Evolutionary conservation across 352 stramenopile genomes (phyloP).

Genomic region (Globisporangium paddicum): DNA sequence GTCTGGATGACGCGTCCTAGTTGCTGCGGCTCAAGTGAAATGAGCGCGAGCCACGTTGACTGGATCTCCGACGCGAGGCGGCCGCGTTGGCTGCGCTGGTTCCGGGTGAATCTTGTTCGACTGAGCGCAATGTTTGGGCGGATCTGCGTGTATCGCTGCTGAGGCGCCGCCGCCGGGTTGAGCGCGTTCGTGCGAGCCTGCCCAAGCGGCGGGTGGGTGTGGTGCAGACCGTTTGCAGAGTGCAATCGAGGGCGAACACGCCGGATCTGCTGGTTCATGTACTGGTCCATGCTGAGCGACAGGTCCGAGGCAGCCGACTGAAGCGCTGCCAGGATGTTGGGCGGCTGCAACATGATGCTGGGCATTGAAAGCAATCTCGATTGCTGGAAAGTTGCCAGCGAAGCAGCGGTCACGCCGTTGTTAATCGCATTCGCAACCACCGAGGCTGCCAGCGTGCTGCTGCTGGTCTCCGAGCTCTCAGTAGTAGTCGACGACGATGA

Average conservation of each 20-base stretch:
- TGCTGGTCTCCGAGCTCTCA: not conserved
- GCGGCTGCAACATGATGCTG: conserved; percentile 29
- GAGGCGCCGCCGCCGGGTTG: conserved; percentile 18
- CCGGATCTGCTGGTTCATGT: conserved; percentile 81
- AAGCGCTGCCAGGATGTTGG: conserved; percentile 58
- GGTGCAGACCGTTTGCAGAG: conserved; percentile 19
- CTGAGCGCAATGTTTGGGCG: conserved; percentile 82
- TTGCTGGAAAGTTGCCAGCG: conserved; percentile 10
- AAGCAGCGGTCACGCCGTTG: conserved; percentile 7
- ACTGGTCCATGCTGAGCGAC: conserved; percentile 71
- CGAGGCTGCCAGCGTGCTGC: conserved; percentile 3
- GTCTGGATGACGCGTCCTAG: conserved; percentile 80
- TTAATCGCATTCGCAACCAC: conserved; percentile 10
- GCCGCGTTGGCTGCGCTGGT: conserved; percentile 66
- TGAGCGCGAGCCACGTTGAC: conserved; percentile 81
- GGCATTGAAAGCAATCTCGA: conserved; percentile 14
- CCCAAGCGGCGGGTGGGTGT: conserved; percentile 20
- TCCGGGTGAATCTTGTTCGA: conserved; percentile 68
- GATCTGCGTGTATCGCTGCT: conserved; percentile 78
- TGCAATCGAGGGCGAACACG: conserved; percentile 65
- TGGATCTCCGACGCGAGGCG: conserved; percentile 76
- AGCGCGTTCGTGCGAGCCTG: conserved; percentile 17
- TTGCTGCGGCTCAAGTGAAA: conserved; percentile 76
- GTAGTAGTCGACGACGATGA: conserved; percentile 9
- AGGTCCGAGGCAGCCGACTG: conserved; percentile 56